Evolutionary conservation across 352 stramenopile genomes (phyloP), one percentile per base, ranked within the genome.

Genomic region (Pythium dissotocum): DNA sequence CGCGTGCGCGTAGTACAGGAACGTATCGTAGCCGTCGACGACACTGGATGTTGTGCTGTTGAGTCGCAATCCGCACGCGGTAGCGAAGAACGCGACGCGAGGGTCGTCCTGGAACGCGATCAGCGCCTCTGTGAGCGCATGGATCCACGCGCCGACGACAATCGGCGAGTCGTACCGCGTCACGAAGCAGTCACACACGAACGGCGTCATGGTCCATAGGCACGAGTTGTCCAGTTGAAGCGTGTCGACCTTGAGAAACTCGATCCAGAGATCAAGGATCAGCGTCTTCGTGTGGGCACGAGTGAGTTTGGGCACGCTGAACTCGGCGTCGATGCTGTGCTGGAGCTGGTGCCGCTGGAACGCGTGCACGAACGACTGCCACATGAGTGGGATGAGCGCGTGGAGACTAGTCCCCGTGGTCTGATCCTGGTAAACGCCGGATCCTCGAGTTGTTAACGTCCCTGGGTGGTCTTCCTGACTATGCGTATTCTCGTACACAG

Each of bases 111-210:
- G 72, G 52, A 80, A 80, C 1, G 68, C 48, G 0, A 77, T 14
- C n/a, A 89, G 38, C 0, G 73, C 78, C 32, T 83, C 70, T 10
- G 88, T 44, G n/a, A 93, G 64, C 53, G 76, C 77, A 16, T 81
- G 66, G 8, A 93, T 69, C 56, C 85, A 85, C 33, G 66, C 77
- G 46, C 83, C 80, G 2, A 91, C 82, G 12, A 83, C 77, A 13
- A 66, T 63, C 0, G 73, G 71, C 7, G 74, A 70, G 33, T 91
- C 76, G 59, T 90, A 91, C 2, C 81, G 74, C 6, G 64, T 75
- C 32, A 87, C 58, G 16, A 93, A 75, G 38, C 89, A 93, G 67
- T 93, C 83, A 58, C 83, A 91, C 3, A 88, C 83, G 33, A 91
- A 93, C 13, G 84, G 81, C 6, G 77, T 77, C 16, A 93, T 69